These are phyloP conservation scores for Sonneratia alba DNA, from an alignment of 345 rosid genomes.

Conservation along the genomic window DNA sequence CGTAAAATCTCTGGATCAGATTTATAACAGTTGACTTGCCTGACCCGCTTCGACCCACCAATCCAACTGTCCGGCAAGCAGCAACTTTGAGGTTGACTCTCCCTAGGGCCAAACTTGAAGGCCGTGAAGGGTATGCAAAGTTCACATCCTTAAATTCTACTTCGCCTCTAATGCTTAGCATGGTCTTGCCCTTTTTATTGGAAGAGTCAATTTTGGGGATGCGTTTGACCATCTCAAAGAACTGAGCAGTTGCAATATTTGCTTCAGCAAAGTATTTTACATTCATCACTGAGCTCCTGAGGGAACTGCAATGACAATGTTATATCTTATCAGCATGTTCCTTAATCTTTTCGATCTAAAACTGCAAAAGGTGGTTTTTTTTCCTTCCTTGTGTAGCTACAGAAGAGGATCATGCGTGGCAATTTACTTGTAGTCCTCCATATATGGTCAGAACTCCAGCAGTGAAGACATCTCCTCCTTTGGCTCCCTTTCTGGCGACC, in stretches of 20 bases:
- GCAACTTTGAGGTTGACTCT: conserved; percentile 28
- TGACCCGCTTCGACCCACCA: conserved; percentile 38
- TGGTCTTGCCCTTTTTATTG: conserved; percentile 3
- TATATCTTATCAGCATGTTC: background rate
- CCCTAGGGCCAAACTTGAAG: conserved; percentile 22
- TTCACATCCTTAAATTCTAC: conserved; percentile 12
- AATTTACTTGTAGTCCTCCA: conserved; percentile 16
- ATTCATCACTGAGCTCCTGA: conserved; percentile 12
- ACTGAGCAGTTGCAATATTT: conserved; percentile 7
- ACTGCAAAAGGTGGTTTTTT: background rate
- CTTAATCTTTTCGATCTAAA: background rate
- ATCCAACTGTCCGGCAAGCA: conserved; percentile 28
- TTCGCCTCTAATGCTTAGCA: conserved; percentile 13
- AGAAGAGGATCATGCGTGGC: background rate
- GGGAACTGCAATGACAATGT: conserved; percentile 13
- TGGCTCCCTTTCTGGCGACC: conserved; percentile 12
- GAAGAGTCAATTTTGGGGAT: conserved; percentile 11
- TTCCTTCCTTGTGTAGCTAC: background rate
- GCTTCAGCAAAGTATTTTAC: conserved; percentile 17
- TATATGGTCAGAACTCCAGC: conserved; percentile 14
- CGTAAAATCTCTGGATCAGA: conserved; percentile 36
- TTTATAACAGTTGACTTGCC: conserved; percentile 38
- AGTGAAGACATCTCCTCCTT: conserved; percentile 14
- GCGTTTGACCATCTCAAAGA: conserved; percentile 17
- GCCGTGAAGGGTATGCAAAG: conserved; percentile 32